Base-by-base conservation (phyloP, 2,329 filamentous ascomycete genomes). In the Beauveria asiatica region DNA sequence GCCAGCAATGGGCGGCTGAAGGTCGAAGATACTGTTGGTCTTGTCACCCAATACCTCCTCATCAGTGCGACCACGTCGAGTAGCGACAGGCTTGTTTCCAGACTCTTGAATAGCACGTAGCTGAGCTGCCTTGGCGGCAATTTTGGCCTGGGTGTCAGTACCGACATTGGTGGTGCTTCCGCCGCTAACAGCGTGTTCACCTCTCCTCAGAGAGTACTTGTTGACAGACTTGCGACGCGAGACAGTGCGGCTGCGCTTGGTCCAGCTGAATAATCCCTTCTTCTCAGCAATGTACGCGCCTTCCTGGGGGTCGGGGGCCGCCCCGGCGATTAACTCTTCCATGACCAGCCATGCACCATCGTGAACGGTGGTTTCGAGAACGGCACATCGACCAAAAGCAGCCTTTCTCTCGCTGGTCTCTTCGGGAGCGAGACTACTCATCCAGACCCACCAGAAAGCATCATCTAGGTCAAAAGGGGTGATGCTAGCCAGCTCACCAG, bases 391-490 rank as follows among this genome's bases (percentile, higher is more conserved):
- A 42, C 94, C 94, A 71, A 99, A 99, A 0, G 92, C 91, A 6
- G 92, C 88, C 72, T 99, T 99, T 62, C 94, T 85, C 51, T 87
- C 82, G 0, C 85, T 75, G 0, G 92, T 89, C 75, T 99, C 94
- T 69, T 99, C 94, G 0, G 86, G 89, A 1, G 93, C 92, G 68
- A 99, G 77, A 79, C 93, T 97, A 67, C 86, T 95, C 81, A 99
- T 97, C 94, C 94, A 99, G 4, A 97, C 94, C 93, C 94, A 97
- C 94, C 94, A 99, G 73, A 99, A 99, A 1, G 92, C 88, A 71
- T 97, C 93, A 67, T 99, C 94, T 5, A 99, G 80, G 64, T 94
- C 87, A 61, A 97, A 83, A 42, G 83, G 83, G 25, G 84, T 89
- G 69, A 99, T 96, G 70, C 92, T 97, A 33, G 94, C 94, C 61